phyloP scores from a whole-genome alignment of 345 rosid genomes.

The Eucalyptus leucophloia region DNA sequence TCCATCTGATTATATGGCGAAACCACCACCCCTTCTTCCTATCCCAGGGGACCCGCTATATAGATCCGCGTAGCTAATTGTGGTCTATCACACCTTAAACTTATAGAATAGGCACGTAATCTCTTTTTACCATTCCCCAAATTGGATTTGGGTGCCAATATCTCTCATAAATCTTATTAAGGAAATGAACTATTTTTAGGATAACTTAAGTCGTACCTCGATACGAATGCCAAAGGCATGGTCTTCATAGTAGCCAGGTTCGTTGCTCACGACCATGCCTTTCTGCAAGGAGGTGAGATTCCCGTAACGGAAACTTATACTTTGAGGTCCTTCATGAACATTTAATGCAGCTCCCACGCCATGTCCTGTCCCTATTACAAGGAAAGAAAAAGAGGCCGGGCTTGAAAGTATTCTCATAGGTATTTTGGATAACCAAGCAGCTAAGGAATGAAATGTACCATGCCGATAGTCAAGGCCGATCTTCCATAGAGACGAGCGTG shows the following conservation, averaged over 20 bases:
- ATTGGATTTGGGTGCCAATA: neutral
- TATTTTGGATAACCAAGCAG: neutral
- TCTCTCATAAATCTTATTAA: neutral
- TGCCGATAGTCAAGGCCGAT: constrained; percentile 96
- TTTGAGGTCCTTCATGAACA: constrained; percentile 98
- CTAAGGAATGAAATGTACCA: constrained; percentile 27
- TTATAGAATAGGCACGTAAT: neutral
- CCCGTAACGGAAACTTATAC: constrained; percentile 86
- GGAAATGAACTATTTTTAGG: neutral
- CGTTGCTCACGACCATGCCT: constrained; percentile 98
- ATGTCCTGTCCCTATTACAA: constrained; percentile 78
- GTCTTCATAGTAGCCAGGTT: constrained; percentile 97
- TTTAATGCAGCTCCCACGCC: constrained; percentile 96
- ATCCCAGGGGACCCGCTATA: neutral
- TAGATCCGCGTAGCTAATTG: neutral
- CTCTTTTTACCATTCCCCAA: neutral
- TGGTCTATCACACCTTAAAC: neutral
- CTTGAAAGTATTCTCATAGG: neutral
- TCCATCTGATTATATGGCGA: neutral
- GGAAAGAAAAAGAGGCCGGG: neutral
- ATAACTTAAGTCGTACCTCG: constrained; percentile 39
- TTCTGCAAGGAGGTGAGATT: constrained; percentile 62
- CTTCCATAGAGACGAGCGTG: constrained; percentile 92
- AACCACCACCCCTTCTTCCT: neutral
- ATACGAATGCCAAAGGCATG: constrained; percentile 95